These are phyloP conservation scores for Sisymbrium irio DNA, from an alignment of 345 rosid genomes.

Conservation along the genomic window DNA sequence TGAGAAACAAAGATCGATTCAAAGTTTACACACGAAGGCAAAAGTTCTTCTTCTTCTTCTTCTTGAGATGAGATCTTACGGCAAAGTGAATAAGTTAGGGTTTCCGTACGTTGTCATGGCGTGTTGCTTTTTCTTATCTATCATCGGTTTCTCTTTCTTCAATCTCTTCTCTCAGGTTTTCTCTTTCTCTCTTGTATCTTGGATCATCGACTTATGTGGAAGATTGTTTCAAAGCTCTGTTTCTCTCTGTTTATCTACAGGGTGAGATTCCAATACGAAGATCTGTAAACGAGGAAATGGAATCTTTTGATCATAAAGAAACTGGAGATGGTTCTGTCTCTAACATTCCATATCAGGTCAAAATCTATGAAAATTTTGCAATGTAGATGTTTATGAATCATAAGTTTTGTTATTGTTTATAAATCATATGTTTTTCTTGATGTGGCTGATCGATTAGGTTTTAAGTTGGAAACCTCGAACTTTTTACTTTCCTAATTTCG, in stretches of 20 bases:
- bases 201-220: neutral
- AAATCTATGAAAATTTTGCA: too few relatives aligned
- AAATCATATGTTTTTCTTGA: neutral
- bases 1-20: neutral
- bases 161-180: constrained; percentile 44
- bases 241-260: constrained; percentile 22
- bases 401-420: neutral
- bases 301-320: too few relatives aligned
- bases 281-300: too few relatives aligned
- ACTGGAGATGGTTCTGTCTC: constrained; percentile 17
- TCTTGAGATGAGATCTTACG: constrained; percentile 32
- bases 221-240: neutral
- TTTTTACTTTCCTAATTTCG: constrained; percentile 41
- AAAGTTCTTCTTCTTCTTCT: neutral
- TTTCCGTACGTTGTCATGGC: constrained; percentile 39
- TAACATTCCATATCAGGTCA: constrained; percentile 42
- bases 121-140: constrained; percentile 46
- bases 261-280: constrained; percentile 7
- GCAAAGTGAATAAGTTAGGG: constrained; percentile 34
- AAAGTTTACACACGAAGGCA: neutral
- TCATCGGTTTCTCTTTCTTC: constrained; percentile 51
- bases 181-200: neutral
- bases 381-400: neutral
- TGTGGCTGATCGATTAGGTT: constrained; percentile 37
- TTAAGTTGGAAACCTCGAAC: constrained; percentile 47